A percentile compares a stretch with the other conserved stretches of the same genome.
phyloP scores from a whole-genome alignment of 805 yeast species.

The Candida xyloterini region DNA sequence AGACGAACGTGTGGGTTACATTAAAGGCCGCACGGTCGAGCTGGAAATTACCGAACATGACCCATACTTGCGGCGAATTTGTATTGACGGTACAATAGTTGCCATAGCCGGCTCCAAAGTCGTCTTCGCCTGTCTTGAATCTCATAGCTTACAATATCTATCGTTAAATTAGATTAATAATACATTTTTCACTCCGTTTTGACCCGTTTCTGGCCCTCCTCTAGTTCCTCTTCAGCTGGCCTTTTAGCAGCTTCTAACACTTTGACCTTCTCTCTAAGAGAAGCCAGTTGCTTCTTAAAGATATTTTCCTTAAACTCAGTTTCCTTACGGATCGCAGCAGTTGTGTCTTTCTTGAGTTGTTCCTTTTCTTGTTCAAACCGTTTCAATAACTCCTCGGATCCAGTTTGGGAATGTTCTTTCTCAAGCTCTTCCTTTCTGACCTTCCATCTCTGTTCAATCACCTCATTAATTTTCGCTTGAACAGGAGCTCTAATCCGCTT shows the following conservation, averaged over 20 bases:
- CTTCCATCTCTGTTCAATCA: slow-evolving; percentile 34
- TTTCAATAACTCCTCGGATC: slow-evolving; percentile 15
- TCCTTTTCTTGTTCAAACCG: slow-evolving; percentile 29
- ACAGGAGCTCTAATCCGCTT: slow-evolving; percentile 37
- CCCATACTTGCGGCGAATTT: slow-evolving; percentile 46
- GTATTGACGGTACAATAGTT: slow-evolving; percentile 64
- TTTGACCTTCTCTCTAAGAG: slow-evolving; percentile 40
- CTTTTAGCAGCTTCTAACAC: slow-evolving; percentile 24
- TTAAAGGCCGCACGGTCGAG: slow-evolving; percentile 17
- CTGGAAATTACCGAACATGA: slow-evolving; percentile 29
- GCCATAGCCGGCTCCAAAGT: slow-evolving; percentile 12
- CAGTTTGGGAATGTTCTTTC: slow-evolving; percentile 16
- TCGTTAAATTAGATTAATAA: slow-evolving; percentile 1
- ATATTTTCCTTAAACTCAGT: slow-evolving; percentile 57
- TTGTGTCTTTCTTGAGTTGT: slow-evolving; percentile 42
- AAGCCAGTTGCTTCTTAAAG: slow-evolving; percentile 51
- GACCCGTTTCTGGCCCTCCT: slow-evolving; percentile 19
- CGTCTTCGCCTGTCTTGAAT: neutral
- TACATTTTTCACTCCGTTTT: slow-evolving; percentile 17
- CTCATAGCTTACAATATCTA: neutral
- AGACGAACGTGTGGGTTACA: slow-evolving; percentile 48
- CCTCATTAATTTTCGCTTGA: slow-evolving; percentile 36
- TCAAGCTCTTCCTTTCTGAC: slow-evolving; percentile 36
- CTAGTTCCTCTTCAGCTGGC: slow-evolving; percentile 18
- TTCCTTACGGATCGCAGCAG: slow-evolving; percentile 52